phyloP scores from a whole-genome alignment of 164 flowering plant species.

The Stephania cephalantha region DNA sequence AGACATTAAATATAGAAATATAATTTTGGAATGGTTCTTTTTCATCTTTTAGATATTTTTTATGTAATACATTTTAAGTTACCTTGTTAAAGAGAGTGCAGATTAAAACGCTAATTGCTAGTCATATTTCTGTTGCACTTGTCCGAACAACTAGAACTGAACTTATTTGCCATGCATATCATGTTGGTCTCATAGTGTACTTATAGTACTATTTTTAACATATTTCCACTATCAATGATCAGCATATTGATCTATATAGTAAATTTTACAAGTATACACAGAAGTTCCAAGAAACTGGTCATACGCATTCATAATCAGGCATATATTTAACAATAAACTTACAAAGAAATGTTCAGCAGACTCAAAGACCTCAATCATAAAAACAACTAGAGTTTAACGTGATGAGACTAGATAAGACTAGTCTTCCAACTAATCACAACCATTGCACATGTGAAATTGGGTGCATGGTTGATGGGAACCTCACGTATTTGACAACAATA shows the following conservation, averaged over 20 bases:
- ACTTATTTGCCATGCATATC: not conserved
- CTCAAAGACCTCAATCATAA: not conserved
- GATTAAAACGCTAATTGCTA: not conserved
- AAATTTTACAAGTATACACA: not conserved
- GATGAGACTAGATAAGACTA: too few species aligned
- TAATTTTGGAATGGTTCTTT: not conserved
- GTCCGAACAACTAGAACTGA: not conserved
- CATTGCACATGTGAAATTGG: not conserved
- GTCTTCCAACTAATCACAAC: not conserved
- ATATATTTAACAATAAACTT: not conserved
- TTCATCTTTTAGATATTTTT: not conserved
- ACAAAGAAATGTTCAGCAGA: not conserved
- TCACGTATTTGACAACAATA: not conserved
- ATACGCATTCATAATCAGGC: not conserved
- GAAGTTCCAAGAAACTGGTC: not conserved
- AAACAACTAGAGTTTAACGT: not conserved
- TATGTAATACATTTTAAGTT: not conserved
- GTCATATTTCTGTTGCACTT: not conserved
- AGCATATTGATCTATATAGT: not conserved
- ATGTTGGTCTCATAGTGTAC: not conserved
- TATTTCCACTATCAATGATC: not conserved
- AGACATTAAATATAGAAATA: not conserved
- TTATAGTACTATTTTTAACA: not conserved
- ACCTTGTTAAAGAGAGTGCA: not conserved
- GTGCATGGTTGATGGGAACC: not conserved